Conservation (phyloP, 441 rosid genomes). For the Adansonia grandidieri region DNA sequence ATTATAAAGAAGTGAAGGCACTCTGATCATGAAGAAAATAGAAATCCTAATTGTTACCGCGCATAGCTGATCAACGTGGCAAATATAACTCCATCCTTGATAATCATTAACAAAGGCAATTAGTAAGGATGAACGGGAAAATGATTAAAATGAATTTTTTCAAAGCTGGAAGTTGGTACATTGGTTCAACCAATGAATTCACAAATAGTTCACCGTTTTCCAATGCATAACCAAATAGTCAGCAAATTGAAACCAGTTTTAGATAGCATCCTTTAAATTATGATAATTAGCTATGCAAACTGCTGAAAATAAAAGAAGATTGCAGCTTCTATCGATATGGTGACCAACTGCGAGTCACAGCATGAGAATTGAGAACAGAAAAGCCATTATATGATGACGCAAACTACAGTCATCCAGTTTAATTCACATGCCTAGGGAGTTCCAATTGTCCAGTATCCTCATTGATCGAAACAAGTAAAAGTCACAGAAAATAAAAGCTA, state of each 20-base stretch:
- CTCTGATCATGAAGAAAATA: neutral
- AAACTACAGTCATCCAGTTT: neutral
- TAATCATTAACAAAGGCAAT: neutral
- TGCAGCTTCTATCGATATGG: neutral
- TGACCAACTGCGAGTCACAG: neutral
- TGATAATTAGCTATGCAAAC: neutral
- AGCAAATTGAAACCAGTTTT: neutral
- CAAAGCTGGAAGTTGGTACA: neutral
- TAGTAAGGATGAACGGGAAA: neutral
- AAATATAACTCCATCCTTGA: neutral
- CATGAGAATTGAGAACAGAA: neutral
- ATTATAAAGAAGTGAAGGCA: neutral
- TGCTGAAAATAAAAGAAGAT: neutral
- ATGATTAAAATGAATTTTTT: too few species aligned
- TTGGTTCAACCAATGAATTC: neutral
- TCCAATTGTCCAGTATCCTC: neutral
- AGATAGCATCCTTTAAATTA: neutral
- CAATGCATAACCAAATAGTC: neutral
- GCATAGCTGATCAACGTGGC: neutral
- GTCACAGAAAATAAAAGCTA: neutral
- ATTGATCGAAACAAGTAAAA: constrained; percentile 1
- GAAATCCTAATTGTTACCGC: neutral
- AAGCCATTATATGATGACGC: neutral
- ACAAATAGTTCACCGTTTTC: neutral
- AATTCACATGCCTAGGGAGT: neutral